Percentiles rank a stretch among this genome's conserved stretches.
phyloP scores from a whole-genome alignment of 805 yeast species.

The Suhomyces vadensis region DNA sequence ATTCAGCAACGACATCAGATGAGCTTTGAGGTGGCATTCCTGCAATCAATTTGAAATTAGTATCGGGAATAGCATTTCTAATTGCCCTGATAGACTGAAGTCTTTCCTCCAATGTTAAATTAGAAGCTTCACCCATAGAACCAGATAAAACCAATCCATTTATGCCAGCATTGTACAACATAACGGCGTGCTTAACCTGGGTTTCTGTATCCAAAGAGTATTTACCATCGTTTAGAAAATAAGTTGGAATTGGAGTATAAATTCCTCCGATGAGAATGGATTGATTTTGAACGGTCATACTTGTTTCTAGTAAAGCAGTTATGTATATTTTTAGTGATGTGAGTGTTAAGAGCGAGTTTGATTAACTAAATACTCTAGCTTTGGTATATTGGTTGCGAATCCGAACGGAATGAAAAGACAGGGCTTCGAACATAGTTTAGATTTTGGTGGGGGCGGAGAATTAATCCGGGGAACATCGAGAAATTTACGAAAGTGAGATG shows the following conservation, averaged over 20 bases:
- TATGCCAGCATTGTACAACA: constrained; percentile 29
- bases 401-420: too few species aligned
- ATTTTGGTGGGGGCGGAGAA: background rate
- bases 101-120: constrained; percentile 33
- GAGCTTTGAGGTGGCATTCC: constrained; percentile 32
- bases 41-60: constrained; percentile 31
- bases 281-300: background rate
- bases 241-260: constrained; percentile 34
- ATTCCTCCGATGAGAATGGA: constrained; percentile 19
- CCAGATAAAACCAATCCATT: constrained; percentile 40
- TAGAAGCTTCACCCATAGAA: constrained; percentile 42
- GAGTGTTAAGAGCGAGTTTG: too few species aligned
- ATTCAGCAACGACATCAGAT: constrained; percentile 27
- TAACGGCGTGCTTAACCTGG: constrained; percentile 31
- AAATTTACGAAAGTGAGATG: too few species aligned
- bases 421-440: too few species aligned
- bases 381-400: too few species aligned
- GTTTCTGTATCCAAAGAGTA: constrained; percentile 31
- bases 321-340: too few species aligned
- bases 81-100: constrained; percentile 25
- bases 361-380: too few species aligned
- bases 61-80: constrained; percentile 31
- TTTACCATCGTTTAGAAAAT: constrained; percentile 22
- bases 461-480: too few species aligned
- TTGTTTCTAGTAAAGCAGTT: too few species aligned